Conservation (phyloP, 305 asterid genomes). For the Nicotiana rustica region DNA sequence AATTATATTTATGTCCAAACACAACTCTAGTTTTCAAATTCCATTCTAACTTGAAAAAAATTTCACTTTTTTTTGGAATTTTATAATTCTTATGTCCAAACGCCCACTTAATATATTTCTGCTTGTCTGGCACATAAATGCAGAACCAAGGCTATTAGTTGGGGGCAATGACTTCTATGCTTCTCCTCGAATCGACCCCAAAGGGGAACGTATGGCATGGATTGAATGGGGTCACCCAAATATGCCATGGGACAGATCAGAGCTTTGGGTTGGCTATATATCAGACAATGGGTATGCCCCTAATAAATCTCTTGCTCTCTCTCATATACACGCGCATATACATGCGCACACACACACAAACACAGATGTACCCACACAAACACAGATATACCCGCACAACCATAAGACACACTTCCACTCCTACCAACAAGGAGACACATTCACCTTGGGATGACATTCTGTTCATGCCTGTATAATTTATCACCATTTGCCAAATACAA, state of each 20-base stretch:
- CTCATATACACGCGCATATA: not conserved
- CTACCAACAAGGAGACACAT: constrained; percentile 13
- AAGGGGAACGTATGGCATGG: constrained; percentile 93
- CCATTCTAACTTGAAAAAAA: too few species aligned
- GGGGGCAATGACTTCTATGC: constrained; percentile 92
- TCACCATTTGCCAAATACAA: not conserved
- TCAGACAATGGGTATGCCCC: constrained; percentile 78
- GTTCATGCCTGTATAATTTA: not conserved
- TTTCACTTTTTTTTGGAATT: too few species aligned
- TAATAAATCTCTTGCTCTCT: not conserved
- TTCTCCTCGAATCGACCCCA: constrained; percentile 80
- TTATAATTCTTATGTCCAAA: too few species aligned
- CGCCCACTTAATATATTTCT: not conserved
- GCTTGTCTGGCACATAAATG: constrained; percentile 36
- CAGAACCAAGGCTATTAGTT: constrained; percentile 81
- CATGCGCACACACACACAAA: not conserved
- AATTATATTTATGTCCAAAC: too few species aligned
- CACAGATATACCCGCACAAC: not conserved
- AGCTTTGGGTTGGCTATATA: constrained; percentile 96
- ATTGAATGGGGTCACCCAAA: constrained; percentile 97
- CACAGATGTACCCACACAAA: not conserved
- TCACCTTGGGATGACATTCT: constrained; percentile 1
- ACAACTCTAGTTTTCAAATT: too few species aligned
- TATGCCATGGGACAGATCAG: constrained; percentile 99
- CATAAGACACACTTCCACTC: not conserved